A percentile compares a stretch with the other conserved stretches of the same genome.
Conservation (phyloP, 441 rosid species). For the Pelargonium myrrhifolium region DNA sequence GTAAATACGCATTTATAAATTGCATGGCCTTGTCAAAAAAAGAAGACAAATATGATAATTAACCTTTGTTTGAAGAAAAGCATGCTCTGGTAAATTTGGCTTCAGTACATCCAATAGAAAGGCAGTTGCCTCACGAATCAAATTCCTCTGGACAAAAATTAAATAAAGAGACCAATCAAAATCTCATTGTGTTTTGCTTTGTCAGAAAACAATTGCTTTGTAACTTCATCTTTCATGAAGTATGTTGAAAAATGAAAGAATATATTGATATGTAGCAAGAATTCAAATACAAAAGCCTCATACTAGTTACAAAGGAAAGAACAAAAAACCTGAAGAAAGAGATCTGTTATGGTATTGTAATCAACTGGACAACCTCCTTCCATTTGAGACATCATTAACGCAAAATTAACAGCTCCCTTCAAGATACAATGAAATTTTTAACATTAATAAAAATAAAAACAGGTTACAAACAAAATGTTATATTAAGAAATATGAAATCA, state of each 20-base stretch:
- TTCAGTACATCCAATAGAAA: slow-evolving; percentile 96
- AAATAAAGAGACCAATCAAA: too few relatives aligned
- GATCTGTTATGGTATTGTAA: slow-evolving; percentile 96
- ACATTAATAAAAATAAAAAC: background rate
- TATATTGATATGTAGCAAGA: too few relatives aligned
- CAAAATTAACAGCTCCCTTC: slow-evolving; percentile 65
- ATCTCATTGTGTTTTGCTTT: too few relatives aligned
- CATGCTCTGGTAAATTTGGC: slow-evolving; percentile 95
- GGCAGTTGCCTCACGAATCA: slow-evolving; percentile 98
- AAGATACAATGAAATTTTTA: background rate
- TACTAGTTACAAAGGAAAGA: background rate
- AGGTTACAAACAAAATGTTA: background rate
- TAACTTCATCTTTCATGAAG: too few relatives aligned
- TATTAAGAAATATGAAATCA: background rate
- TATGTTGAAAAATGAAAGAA: background rate
- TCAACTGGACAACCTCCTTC: slow-evolving; percentile 99
- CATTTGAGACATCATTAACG: slow-evolving; percentile 99
- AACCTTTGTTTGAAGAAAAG: slow-evolving; percentile 93
- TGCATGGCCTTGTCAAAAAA: background rate
- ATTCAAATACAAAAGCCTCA: background rate
- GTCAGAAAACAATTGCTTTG: too few relatives aligned
- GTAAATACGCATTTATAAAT: slow-evolving; percentile 17
- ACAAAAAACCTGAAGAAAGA: slow-evolving; percentile 82
- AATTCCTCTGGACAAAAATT: slow-evolving; percentile 81
- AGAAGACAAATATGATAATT: slow-evolving; percentile 9